Evolutionary conservation across 768 basidiomycete species (phyloP).

Genomic region (Suillus fuscotomentosus): DNA sequence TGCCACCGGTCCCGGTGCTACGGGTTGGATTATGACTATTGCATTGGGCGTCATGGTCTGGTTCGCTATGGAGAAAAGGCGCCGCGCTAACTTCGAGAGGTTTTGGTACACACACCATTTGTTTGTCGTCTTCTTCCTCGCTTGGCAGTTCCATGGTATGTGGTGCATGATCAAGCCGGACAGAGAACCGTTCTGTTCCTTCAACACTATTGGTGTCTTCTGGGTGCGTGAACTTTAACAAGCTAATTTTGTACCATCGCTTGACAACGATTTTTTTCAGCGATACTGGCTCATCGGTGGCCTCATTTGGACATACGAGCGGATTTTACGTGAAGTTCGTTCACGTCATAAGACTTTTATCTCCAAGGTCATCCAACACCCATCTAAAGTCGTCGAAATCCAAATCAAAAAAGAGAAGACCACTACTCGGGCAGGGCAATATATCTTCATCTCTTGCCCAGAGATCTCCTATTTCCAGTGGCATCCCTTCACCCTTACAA

Average conservation of each 20-base stretch:
- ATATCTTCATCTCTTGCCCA: slow-evolving; percentile 90
- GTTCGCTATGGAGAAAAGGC: slow-evolving; percentile 80
- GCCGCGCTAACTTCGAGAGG: slow-evolving; percentile 76
- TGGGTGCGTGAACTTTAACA: slow-evolving; percentile 61
- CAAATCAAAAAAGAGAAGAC: slow-evolving; percentile 98
- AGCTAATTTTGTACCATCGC: slow-evolving; percentile 2
- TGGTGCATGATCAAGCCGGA: slow-evolving; percentile 97
- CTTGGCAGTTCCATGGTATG: slow-evolving; percentile 95
- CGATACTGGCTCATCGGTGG: slow-evolving; percentile 91
- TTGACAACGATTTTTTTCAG: slow-evolving; percentile 34
- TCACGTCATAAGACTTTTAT: slow-evolving; percentile 90
- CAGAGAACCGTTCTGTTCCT: slow-evolving; percentile 83
- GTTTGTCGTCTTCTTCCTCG: slow-evolving; percentile 89
- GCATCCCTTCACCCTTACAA: slow-evolving; percentile 96
- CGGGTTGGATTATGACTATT: slow-evolving; percentile 87
- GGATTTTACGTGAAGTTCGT: slow-evolving; percentile 88
- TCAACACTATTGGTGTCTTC: slow-evolving; percentile 85
- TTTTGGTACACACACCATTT: slow-evolving; percentile 92
- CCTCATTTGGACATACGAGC: slow-evolving; percentile 81
- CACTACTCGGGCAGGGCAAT: slow-evolving; percentile 81
- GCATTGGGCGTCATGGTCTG: slow-evolving; percentile 77
- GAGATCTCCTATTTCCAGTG: slow-evolving; percentile 95
- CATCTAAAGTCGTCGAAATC: slow-evolving; percentile 89
- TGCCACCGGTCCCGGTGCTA: slow-evolving; percentile 74
- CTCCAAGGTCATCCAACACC: slow-evolving; percentile 94